Evolutionary conservation across 305 asterid genomes (phyloP).

Genomic region (Rubia tinctorum): DNA sequence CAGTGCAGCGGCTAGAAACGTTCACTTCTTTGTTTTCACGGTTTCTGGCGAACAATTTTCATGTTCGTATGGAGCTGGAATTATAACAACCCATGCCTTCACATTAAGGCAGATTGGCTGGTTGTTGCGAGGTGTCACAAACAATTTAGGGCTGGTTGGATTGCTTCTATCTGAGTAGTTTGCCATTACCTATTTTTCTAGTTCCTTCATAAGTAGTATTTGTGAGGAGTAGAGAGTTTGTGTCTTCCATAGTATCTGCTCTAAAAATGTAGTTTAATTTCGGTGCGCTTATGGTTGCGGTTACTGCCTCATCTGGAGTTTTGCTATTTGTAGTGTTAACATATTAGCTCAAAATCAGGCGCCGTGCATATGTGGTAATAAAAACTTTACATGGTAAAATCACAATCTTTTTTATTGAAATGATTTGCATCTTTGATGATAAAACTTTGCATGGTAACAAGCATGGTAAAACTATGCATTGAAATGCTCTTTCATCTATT

Average conservation of each 20-base stretch:
- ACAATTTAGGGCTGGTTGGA: slow-evolving; percentile 47
- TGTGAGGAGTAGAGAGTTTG: slow-evolving; percentile 37
- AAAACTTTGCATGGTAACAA: too few species aligned
- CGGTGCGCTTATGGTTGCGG: slow-evolving; percentile 37
- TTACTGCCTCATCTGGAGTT: slow-evolving; percentile 43
- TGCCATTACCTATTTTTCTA: slow-evolving; percentile 42
- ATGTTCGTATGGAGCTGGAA: slow-evolving; percentile 26
- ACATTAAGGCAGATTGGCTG: slow-evolving; percentile 2
- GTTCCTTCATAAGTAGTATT: slow-evolving; percentile 51
- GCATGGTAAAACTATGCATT: too few species aligned
- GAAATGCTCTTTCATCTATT: too few species aligned
- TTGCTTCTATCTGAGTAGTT: slow-evolving; percentile 45
- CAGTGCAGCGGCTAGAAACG: too few species aligned
- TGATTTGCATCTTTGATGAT: too few species aligned
- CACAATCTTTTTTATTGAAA: too few species aligned
- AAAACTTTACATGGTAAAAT: too few species aligned
- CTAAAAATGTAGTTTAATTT: slow-evolving; percentile 47
- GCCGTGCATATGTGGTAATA: too few species aligned
- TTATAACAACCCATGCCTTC: slow-evolving; percentile 24
- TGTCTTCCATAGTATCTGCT: slow-evolving; percentile 14
- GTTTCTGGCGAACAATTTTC: too few species aligned
- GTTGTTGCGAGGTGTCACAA: too few species aligned
- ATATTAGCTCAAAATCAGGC: slow-evolving; percentile 15
- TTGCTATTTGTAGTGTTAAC: slow-evolving; percentile 38
- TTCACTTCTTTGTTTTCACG: too few species aligned